These are phyloP conservation scores for Eimeria sp. DNA, from an alignment of 169 alveolate genomes.

Conservation along the genomic window DNA sequence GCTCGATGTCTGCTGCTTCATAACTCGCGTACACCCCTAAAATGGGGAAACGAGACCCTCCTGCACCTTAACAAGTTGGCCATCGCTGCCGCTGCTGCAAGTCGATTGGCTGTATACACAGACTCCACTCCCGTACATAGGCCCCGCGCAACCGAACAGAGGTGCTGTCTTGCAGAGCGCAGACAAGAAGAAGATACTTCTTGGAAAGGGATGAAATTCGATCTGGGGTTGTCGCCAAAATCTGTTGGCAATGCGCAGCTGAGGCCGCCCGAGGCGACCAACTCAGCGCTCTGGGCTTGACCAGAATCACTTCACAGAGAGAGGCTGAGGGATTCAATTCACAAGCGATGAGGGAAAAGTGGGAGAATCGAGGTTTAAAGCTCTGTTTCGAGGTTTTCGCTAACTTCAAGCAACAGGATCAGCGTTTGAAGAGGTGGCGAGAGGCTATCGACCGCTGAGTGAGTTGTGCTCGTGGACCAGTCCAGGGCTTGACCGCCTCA, in stretches of 20 bases:
- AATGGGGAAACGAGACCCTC: neutral
- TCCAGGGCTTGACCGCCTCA: slow-evolving; percentile 4
- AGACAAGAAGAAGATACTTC: no score
- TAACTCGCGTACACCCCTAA: neutral
- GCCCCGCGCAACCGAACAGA: neutral
- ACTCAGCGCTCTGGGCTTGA: neutral
- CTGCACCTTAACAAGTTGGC: neutral
- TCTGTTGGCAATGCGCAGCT: neutral
- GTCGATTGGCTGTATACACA: neutral
- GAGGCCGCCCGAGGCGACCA: neutral
- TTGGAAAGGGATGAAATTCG: no score
- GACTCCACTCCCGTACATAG: neutral
- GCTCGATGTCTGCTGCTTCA: neutral
- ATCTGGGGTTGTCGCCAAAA: neutral
- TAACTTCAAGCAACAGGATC: neutral
- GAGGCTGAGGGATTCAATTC: neutral
- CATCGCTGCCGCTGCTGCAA: slow-evolving; percentile 9
- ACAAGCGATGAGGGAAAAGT: neutral
- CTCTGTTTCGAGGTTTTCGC: neutral
- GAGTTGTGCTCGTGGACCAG: neutral
- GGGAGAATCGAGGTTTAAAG: neutral
- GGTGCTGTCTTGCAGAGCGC: neutral
- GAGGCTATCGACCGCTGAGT: slow-evolving; percentile 2
- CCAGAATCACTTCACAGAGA: neutral
- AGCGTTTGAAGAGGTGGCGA: neutral